Base-by-base conservation (phyloP, 805 yeast genomes). In the Saccharomyces mikatae region DNA sequence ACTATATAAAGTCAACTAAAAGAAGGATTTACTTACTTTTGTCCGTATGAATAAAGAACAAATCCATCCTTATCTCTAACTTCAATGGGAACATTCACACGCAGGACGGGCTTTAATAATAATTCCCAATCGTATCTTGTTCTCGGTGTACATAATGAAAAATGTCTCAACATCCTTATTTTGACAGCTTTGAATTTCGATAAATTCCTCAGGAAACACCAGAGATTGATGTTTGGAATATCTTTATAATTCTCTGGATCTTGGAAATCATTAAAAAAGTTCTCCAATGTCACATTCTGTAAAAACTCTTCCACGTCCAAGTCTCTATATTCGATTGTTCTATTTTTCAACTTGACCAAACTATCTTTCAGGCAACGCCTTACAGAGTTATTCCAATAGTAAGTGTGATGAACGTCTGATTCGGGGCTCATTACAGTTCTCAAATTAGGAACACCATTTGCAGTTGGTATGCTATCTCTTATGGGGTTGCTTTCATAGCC, bases 51-150 rank as follows among this genome's bases (percentile, higher is more conserved):
- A 56, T 76, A 76, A 51, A 74, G 73, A 56, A 79, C 72, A 59
- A 76, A 63, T n/a, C 72, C 75, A 61, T 70, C 73, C 47, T 58
- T 68, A 53, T 70, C 76, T 48, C 67, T 63, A 1, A 74, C 76
- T 50, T 70, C 67, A 9, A 71, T 62, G 2, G 72, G 69, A 11
- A 69, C 72, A 13, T 62, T 56, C 0, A 64, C 64, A 21, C 71
- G 68, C 26, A 74, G 64, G 13, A 74, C 71, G 0, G 75, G 74
- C 14, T 59, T 55, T 6, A 74, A 51, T 11, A 74, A 55, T 8
- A 62, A 49, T 47, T 68, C 74, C 78, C 77, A 74, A 53, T 74
- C 77, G 29, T 66, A 60, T 49, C 71, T 66, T 1, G 70, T 62
- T 58, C 77, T 64, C 29, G 71, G 64, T 6, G 75, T 74, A 54